Percentiles rank a stretch among this genome's conserved stretches.
Evolutionary conservation across 75 land plant species (phyloP).

Genomic region (Ceratopteris richardii): DNA sequence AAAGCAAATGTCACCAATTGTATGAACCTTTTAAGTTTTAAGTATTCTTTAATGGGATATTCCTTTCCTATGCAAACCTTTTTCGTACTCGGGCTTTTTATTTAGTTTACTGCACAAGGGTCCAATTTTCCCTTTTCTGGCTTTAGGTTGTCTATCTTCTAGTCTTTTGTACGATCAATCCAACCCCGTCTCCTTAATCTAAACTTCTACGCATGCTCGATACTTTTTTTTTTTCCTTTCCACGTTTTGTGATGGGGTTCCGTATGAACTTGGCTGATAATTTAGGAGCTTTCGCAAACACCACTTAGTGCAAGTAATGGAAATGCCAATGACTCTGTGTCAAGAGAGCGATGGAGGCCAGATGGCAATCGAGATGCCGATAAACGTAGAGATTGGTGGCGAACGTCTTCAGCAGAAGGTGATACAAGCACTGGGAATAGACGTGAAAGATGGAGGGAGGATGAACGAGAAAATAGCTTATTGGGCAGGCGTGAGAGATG

Average conservation of each 20-base stretch:
- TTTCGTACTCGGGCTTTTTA: neutral
- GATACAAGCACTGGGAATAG: slow-evolving; percentile 46
- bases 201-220: no score
- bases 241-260: no score
- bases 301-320: slow-evolving; percentile 25
- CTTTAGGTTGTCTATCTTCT: no score
- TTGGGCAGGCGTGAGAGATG: slow-evolving; percentile 64
- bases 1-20: slow-evolving; percentile 25
- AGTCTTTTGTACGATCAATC: no score
- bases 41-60: no score
- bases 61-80: no score
- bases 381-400: slow-evolving; percentile 68
- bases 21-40: slow-evolving; percentile 6
- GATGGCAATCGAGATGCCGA: slow-evolving; percentile 49
- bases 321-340: slow-evolving; percentile 26
- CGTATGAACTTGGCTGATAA: neutral
- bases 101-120: neutral
- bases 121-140: no score
- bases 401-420: slow-evolving; percentile 44
- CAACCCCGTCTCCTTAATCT: no score
- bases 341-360: slow-evolving; percentile 51
- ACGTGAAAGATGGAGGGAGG: slow-evolving; percentile 89
- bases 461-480: slow-evolving; percentile 74
- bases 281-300: slow-evolving; percentile 28
- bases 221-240: no score